Base-by-base conservation (phyloP, 2,329 filamentous ascomycete genomes). In the Penicillium occitanis region DNA sequence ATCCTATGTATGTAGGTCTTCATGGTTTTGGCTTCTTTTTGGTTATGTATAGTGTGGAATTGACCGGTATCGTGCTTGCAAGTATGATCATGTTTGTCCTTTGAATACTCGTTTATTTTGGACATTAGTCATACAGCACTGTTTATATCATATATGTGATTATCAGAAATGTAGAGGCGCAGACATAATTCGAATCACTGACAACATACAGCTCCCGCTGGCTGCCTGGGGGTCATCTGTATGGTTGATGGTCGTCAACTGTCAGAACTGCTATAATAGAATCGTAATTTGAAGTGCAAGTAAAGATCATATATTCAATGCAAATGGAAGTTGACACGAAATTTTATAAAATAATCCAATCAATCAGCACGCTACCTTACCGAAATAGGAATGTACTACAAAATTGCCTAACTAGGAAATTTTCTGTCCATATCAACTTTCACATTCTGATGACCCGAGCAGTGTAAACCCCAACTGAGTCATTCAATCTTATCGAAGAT, bases 401-500 rank as follows among this genome's bases (percentile, higher is more conserved):
- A 25, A 37, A 57, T 57, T 40, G 5, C 53, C 30, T n/a, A 5
- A 57, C 5, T 57, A 57, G 53, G 53, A 37, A 57, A 57, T 57
- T n/a, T 57, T 8, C 22, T n/a, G 53, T 22, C 11, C 51, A 55
- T 19, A 8, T 17, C 7, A 35, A 8, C 28, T 22, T n/a, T 17
- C 30, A 51, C 48, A 28, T 3, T 1, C 19, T 35, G 22, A 25
- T 55, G 51, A 35, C 51, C 30, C 17, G n/a, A 35, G 17, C n/a
- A 22, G 13, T 19, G 14, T 30, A 30, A n/a, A 33, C 33, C 2
- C 3, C 22, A 28, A 6, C 1, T 3, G 28, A 33, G 7, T 53
- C 50, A 53, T 53, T 25, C 7, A 19, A 25, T 11, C 46, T 50
- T 28, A 28, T 50, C 46, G 5, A 14, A 7, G 22, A 28, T 50